Base-by-base conservation (phyloP, 768 basidiomycete genomes). In the Calocybe cyanea region DNA sequence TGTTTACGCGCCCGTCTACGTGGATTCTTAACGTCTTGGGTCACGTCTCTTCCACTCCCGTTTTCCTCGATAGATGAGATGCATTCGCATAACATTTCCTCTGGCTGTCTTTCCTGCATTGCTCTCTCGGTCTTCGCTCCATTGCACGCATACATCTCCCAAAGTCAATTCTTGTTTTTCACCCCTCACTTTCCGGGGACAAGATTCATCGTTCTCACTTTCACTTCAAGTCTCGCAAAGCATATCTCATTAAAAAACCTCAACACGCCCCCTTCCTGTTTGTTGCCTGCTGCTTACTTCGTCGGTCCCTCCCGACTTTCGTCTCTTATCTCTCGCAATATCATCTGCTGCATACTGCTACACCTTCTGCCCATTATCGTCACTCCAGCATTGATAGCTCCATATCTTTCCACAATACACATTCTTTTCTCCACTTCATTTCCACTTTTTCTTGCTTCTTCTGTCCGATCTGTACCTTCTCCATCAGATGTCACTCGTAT, bases 91-190 rank as follows among this genome's bases (percentile, higher is more conserved):
- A n/a, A n/a, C 25, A 28, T 11, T 28, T 28, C 25, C 25, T 11
- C 11, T 11, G 5, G 25, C 11, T 28, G 25, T 28, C 25, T 11
- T 28, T 28, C n/a, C n/a, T 53, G 56, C 62, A 40, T 39, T 38
- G 42, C 48, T 44, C 51, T 57, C 54, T 28, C 25, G 6, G 25
- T 28, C 6, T 28, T 28, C 25, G 5, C 25, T 28, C 25, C 11
- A 28, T 28, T 28, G 25, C 25, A 28, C 25, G 11, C 11, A 28
- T 11, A 11, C 25, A 6, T 28, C 25, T 11, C 25, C 25, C 5
- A 28, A 28, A 28, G 6, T 11, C 4, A 14, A 6, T n/a, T 1
- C n/a, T n/a, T 41, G 21, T 44, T 23, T 24, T 13, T 20, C 21
- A 19, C 31, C 31, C 17, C 34, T 30, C 18, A 25, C 15, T n/a